Base-by-base conservation (phyloP, 2,329 filamentous ascomycete genomes). In the Xylaria sp. region DNA sequence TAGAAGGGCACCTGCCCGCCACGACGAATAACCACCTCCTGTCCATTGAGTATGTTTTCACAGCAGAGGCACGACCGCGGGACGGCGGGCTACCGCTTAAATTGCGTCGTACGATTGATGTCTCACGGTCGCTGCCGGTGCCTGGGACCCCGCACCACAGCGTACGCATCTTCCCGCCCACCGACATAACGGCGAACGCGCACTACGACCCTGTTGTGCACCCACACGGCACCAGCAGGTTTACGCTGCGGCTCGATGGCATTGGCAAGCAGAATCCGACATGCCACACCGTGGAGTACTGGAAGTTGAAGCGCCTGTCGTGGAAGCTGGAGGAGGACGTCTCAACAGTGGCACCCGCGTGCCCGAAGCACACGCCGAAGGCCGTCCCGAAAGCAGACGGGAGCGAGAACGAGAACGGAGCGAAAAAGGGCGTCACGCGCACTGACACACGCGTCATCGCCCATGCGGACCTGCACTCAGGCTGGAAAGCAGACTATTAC, bases 291-390 rank as follows among this genome's bases (percentile, higher is more conserved):
- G 88, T 96, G 70, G 88, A 90, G 78, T 87, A 89, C 77, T 98
- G 95, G 95, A 91, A 92, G 76, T 86, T 99, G 37, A 93, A 94
- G 80, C 96, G 97, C 81, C 87, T 98, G 73, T 93, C 92, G 72
- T 99, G 95, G 95, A 90, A 92, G 73, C 91, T 99, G 63, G 94
- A 98, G 78, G 95, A 99, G 84, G 91, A 90, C 48, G 88, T 94
- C 79, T 92, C 91, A 81, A 90, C 91, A 46, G 85, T 95, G 48
- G 93, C 93, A 0, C 91, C 92, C 1, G 92, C 93, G 20, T 98
- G 96, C 83, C 77, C 86, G 44, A 92, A 91, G 79, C 96, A 98
- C 81, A 81, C 86, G 9, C 85, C 88, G 75, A 87, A 88, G 75
- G 63, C 73, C 25, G 63, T 59, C 6, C 15, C 25, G 69, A 39